Evolutionary conservation across 1,284 basidiomycete species (phyloP).

Genomic region (Pyrrhoderma lamaoense): DNA sequence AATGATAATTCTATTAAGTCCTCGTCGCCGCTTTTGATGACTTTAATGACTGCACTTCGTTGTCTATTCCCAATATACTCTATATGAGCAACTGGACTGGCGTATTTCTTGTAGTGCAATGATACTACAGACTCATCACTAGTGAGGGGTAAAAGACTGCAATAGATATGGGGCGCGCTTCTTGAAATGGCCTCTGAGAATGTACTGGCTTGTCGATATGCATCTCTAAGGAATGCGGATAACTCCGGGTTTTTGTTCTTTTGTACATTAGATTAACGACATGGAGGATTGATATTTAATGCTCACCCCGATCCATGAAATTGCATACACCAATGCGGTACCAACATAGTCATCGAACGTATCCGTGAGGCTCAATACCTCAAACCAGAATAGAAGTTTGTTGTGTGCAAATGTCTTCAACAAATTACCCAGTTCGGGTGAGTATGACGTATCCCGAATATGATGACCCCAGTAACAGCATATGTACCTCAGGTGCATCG

Average conservation of each 20-base stretch:
- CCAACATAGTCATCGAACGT: neutral
- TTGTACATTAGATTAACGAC: neutral
- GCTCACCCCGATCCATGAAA: neutral
- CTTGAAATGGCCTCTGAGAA: neutral
- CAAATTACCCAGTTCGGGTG: neutral
- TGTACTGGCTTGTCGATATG: neutral
- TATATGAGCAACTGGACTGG: too few relatives aligned
- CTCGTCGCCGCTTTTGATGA: too few relatives aligned
- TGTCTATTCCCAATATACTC: too few relatives aligned
- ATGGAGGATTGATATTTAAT: neutral
- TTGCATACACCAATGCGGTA: neutral
- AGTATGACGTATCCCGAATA: neutral
- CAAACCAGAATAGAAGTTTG: conserved; percentile 25
- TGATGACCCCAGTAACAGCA: conserved; percentile 6
- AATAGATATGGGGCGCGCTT: neutral
- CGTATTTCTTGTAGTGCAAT: too few relatives aligned
- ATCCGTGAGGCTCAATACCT: conserved; percentile 23
- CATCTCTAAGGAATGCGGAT: neutral
- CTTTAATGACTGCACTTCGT: too few relatives aligned
- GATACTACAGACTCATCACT: too few relatives aligned
- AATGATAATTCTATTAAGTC: too few relatives aligned
- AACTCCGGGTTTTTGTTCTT: neutral
- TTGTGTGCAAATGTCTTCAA: conserved; percentile 17
- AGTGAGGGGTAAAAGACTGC: too few relatives aligned
- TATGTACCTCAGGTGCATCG: neutral